Evolutionary conservation across 441 rosid species (phyloP), one percentile per base, ranked within the genome.

Genomic region (Populus tomentosa): DNA sequence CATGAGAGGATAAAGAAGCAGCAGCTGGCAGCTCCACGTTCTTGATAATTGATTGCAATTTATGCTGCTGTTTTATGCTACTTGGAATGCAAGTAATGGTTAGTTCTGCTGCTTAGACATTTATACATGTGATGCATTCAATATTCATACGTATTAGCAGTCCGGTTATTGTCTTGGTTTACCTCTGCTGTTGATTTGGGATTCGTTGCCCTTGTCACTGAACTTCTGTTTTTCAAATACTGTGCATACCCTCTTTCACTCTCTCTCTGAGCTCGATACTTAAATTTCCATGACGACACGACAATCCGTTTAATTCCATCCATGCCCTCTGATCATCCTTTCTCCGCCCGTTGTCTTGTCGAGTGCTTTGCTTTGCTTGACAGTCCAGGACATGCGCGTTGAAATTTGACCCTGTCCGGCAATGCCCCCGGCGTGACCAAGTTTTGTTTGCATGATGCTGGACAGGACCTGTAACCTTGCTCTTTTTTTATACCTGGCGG

Each of bases 21-120:
- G 85, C 98, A 94, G 84, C 85, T 95, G 94, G 98, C 98, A 7
- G 93, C 94, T 68, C 98, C 99, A 64, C 95, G 99, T 11, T 86
- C 92, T 53, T 95, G 86, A 90, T 71, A 46, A 65, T 71, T 5
- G 23, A n/a, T 8, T 28, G 74, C 69, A 24, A 33, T 64, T 42
- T 35, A 6, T 63, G 18, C 24, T 77, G 20, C 62, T 7, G 24
- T 46, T 11, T 26, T 68, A 14, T 35, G 21, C 32, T 10, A 36
- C 18, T 2, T 10, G 50, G 13, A 32, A 26, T 75, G 73, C 67
- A 53, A 8, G 20, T 33, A 21, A 33, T 64, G 38, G 56, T 75
- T 21, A 36, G 38, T 35, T 38, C 4, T 10, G 26, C 8, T 68
- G 53, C 62, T 30, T 16, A 13, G 65, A 2, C 67, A 69, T 69